Percentiles rank a stretch among this genome's conserved stretches.
Conservation (phyloP, 129 eudicot species). For the Artemisia annua region DNA sequence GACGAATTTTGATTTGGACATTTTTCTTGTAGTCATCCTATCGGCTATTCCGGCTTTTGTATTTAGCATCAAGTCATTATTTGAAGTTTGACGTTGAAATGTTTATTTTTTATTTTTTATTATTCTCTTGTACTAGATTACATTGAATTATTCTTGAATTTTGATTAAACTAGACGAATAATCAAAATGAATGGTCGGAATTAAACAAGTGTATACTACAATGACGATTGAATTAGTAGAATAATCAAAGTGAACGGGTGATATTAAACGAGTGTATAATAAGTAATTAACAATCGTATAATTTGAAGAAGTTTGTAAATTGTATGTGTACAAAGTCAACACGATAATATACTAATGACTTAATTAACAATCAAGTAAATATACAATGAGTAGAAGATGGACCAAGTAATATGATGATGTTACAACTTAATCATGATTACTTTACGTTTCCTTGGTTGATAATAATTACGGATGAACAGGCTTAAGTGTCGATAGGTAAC, state of each 20-base stretch:
- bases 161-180: constrained; percentile 4
- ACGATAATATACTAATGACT: constrained; percentile 14
- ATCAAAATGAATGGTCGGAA: constrained; percentile 20
- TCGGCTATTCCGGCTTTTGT: no score
- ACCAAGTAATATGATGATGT: constrained; percentile 2
- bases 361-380: constrained; percentile 1
- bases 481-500: no score
- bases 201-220: constrained; percentile 1
- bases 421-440: not conserved
- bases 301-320: not conserved
- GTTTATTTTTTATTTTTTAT: not conserved
- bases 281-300: not conserved
- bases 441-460: not conserved
- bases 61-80: not conserved
- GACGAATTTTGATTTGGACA: no score
- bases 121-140: constrained; percentile 12
- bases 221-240: not conserved
- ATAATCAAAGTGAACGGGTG: constrained; percentile 22
- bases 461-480: not conserved
- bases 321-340: constrained; percentile 9
- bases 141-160: constrained; percentile 17
- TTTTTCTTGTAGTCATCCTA: no score
- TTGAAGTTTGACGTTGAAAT: constrained; percentile 22
- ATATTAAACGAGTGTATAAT: constrained; percentile 7
- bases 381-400: not conserved